Evolutionary conservation across 176 grass and related monocot species (phyloP).

Genomic region (Raddia guianensis): DNA sequence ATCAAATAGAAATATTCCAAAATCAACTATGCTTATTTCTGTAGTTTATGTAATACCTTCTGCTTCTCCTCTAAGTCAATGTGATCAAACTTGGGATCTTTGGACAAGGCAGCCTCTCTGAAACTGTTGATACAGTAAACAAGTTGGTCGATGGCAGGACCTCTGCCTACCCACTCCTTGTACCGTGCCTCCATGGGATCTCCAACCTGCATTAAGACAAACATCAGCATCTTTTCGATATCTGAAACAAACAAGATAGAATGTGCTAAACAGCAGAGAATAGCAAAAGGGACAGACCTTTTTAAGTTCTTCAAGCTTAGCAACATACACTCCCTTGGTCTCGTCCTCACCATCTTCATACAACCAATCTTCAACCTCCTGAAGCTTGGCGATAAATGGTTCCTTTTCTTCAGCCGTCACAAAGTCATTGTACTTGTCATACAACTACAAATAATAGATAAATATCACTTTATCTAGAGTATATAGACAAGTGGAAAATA

Average conservation of each 20-base stretch:
- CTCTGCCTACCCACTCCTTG: slow-evolving; percentile 81
- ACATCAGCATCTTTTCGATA: neutral
- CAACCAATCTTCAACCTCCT: slow-evolving; percentile 95
- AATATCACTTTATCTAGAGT: slow-evolving; percentile 28
- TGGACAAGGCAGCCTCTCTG: slow-evolving; percentile 78
- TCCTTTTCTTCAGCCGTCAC: slow-evolving; percentile 72
- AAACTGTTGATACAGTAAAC: slow-evolving; percentile 83
- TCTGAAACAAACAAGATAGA: neutral
- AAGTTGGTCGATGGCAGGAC: slow-evolving; percentile 64
- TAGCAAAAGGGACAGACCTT: slow-evolving; percentile 41
- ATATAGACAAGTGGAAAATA: neutral
- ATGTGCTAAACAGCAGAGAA: neutral
- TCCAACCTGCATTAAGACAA: slow-evolving; percentile 53
- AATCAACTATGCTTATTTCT: neutral
- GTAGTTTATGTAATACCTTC: slow-evolving; percentile 55
- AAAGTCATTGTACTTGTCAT: slow-evolving; percentile 78
- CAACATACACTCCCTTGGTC: slow-evolving; percentile 93
- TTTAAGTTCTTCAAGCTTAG: slow-evolving; percentile 89
- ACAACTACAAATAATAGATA: slow-evolving; percentile 61
- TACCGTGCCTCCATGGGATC: slow-evolving; percentile 68
- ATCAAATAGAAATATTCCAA: neutral
- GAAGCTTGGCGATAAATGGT: slow-evolving; percentile 66
- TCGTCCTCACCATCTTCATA: slow-evolving; percentile 99
- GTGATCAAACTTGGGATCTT: slow-evolving; percentile 84
- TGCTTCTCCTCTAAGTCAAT: slow-evolving; percentile 87